phyloP scores from a whole-genome alignment of 2,329 filamentous ascomycete species.

The Ophiocordyceps robertsii region DNA sequence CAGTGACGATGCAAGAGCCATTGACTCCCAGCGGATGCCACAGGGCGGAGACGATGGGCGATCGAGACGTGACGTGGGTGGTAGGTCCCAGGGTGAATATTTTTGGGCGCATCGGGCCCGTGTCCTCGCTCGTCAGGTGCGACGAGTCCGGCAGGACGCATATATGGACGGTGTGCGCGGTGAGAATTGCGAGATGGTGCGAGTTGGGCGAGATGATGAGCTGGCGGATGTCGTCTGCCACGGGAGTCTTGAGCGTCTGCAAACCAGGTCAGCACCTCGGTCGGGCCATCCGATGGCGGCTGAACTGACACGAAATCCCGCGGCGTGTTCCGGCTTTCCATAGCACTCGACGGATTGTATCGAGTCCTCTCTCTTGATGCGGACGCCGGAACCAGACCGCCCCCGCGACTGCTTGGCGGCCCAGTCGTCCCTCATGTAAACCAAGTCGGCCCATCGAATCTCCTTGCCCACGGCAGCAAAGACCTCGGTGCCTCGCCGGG shows the following conservation, averaged over 20 bases:
- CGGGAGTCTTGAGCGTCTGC: conserved; percentile 62
- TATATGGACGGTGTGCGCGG: conserved; percentile 78
- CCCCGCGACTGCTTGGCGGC: conserved; percentile 14
- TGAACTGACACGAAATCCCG: conserved; percentile 19
- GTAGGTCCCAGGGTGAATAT: conserved; percentile 88
- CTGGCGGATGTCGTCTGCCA: conserved; percentile 73
- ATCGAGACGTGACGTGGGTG: conserved; percentile 76
- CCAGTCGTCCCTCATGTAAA: conserved; percentile 56
- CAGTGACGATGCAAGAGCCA: conserved; percentile 70
- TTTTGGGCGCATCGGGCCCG: conserved; percentile 60
- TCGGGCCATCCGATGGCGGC: background rate
- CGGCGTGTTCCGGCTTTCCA: conserved; percentile 11
- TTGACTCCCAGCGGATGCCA: conserved; percentile 89
- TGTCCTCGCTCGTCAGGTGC: conserved; percentile 58
- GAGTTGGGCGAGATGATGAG: conserved; percentile 72
- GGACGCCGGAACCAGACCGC: conserved; percentile 17
- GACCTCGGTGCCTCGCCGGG: conserved; percentile 70
- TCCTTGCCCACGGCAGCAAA: conserved; percentile 84
- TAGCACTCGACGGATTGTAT: conserved; percentile 20
- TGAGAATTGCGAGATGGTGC: conserved; percentile 73
- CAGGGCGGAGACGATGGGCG: conserved; percentile 64
- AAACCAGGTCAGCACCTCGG: conserved; percentile 2
- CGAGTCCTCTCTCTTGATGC: conserved; percentile 36
- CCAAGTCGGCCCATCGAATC: conserved; percentile 81
- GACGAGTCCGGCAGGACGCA: conserved; percentile 71